These are phyloP conservation scores for Scortechinia acanthostroma DNA, from an alignment of 2,329 filamentous ascomycete species.

Conservation along the genomic window DNA sequence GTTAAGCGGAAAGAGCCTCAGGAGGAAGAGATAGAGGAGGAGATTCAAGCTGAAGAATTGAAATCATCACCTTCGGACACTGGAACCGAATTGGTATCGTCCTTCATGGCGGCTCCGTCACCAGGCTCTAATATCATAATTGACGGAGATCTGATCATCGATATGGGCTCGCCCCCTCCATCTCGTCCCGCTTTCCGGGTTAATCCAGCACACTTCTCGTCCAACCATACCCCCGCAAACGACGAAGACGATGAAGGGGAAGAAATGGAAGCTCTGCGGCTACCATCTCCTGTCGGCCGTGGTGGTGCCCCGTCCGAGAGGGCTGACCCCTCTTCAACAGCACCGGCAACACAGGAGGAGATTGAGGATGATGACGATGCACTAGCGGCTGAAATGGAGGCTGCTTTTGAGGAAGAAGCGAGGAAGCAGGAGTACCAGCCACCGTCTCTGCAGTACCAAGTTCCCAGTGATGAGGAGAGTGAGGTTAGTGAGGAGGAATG, in stretches of 20 bases:
- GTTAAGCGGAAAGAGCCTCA: slow-evolving; percentile 13
- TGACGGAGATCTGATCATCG: slow-evolving; percentile 34
- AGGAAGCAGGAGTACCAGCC: not conserved
- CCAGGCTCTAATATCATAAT: slow-evolving; percentile 31
- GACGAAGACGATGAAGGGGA: slow-evolving; percentile 6
- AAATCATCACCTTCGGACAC: not conserved
- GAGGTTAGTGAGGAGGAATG: slow-evolving; percentile 1
- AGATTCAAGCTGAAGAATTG: slow-evolving; percentile 2
- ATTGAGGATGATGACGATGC: not conserved
- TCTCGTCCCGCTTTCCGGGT: slow-evolving; percentile 24
- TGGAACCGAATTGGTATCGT: not conserved
- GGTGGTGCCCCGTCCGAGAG: too few species aligned
- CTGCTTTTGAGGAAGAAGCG: not conserved
- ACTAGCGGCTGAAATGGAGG: slow-evolving; percentile 1
- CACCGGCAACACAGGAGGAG: not conserved
- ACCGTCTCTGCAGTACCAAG: not conserved
- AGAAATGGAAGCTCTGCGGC: slow-evolving; percentile 10
- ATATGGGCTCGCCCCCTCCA: slow-evolving; percentile 34
- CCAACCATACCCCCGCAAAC: slow-evolving; percentile 25
- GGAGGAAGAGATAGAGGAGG: slow-evolving; percentile 13
- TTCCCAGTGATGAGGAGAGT: not conserved
- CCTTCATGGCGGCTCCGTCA: not conserved
- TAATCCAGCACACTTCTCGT: slow-evolving; percentile 28
- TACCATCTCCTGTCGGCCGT: slow-evolving; percentile 22
- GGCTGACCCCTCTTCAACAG: slow-evolving; percentile 3